A percentile compares a stretch with the other conserved stretches of the same genome.
These are phyloP conservation scores for Lipomyces orientalis DNA, from an alignment of 805 yeast genomes.

Conservation along the genomic window DNA sequence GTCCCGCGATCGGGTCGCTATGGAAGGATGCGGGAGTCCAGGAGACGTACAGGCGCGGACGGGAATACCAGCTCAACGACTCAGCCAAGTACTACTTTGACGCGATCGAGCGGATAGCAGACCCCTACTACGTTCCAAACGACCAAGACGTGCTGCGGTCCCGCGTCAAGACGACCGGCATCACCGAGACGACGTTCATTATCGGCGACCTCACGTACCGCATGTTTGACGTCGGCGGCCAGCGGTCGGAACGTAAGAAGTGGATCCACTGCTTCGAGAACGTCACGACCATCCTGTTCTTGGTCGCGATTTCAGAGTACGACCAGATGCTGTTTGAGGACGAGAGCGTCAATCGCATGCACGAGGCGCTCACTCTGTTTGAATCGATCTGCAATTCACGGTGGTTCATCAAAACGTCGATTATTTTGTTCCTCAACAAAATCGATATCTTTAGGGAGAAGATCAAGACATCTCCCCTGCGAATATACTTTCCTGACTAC, in stretches of 20 bases:
- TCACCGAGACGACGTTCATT: conserved; percentile 81
- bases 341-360: conserved; percentile 85
- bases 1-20: conserved; percentile 67
- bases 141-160: conserved; percentile 89
- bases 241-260: conserved; percentile 84
- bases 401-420: conserved; percentile 86
- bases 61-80: conserved; percentile 86
- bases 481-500: conserved; percentile 78
- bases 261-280: conserved; percentile 96
- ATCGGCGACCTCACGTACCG: conserved; percentile 70
- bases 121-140: conserved; percentile 67
- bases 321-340: conserved; percentile 93
- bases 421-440: conserved; percentile 87
- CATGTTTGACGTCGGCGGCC: conserved; percentile 96
- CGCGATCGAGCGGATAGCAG: conserved; percentile 67
- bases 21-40: conserved; percentile 63
- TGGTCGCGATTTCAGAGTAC: conserved; percentile 87
- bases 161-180: conserved; percentile 93
- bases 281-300: conserved; percentile 85
- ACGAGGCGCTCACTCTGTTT: conserved; percentile 83
- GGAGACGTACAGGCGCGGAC: conserved; percentile 57
- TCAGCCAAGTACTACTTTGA: conserved; percentile 83
- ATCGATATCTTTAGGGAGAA: conserved; percentile 80
- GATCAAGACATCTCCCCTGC: conserved; percentile 61
- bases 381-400: conserved; percentile 81